Conservation (phyloP, 2,329 filamentous ascomycete species). For the Hirsutella rhossiliensis region DNA sequence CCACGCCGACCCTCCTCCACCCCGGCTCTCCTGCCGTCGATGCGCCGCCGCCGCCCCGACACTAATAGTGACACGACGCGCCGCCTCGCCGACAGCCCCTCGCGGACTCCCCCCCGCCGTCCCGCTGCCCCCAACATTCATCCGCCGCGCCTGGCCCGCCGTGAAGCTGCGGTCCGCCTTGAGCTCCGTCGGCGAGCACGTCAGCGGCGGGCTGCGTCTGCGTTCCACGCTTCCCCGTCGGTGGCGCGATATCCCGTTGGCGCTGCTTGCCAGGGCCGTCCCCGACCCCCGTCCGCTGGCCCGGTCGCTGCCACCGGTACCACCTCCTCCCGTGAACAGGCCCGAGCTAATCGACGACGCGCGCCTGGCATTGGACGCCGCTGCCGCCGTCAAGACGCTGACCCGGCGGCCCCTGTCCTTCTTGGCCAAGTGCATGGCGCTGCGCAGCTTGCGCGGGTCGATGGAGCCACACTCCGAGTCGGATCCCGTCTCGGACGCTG, state of each 20-base stretch:
- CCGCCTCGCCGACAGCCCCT: constrained; percentile 10
- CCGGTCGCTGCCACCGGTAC: constrained; percentile 9
- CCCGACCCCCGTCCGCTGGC: constrained; percentile 25
- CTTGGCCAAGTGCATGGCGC: constrained; percentile 41
- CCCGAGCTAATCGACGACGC: constrained; percentile 30
- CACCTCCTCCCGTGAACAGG: constrained; percentile 1
- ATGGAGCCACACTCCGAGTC: constrained; percentile 39
- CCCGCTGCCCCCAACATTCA: constrained; percentile 38
- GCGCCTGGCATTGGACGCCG: constrained; percentile 25
- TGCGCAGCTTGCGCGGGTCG: constrained; percentile 42
- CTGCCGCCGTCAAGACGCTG: constrained; percentile 23
- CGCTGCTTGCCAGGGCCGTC: constrained; percentile 29
- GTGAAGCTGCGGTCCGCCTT: constrained; percentile 31
- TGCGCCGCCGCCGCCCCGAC: constrained; percentile 13
- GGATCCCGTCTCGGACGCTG: constrained; percentile 23
- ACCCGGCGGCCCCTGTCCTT: constrained; percentile 28
- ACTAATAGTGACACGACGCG: constrained; percentile 26
- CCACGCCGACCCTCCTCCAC: constrained; percentile 11
- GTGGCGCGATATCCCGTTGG: constrained; percentile 44
- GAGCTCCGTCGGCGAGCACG: constrained; percentile 34
- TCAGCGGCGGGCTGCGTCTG: constrained; percentile 39
- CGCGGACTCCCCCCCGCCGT: constrained; percentile 12
- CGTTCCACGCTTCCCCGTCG: constrained; percentile 38
- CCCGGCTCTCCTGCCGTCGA: constrained; percentile 17
- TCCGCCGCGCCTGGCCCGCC: constrained; percentile 42